phyloP scores from a whole-genome alignment of 768 basidiomycete genomes.

The Postia placenta region DNA sequence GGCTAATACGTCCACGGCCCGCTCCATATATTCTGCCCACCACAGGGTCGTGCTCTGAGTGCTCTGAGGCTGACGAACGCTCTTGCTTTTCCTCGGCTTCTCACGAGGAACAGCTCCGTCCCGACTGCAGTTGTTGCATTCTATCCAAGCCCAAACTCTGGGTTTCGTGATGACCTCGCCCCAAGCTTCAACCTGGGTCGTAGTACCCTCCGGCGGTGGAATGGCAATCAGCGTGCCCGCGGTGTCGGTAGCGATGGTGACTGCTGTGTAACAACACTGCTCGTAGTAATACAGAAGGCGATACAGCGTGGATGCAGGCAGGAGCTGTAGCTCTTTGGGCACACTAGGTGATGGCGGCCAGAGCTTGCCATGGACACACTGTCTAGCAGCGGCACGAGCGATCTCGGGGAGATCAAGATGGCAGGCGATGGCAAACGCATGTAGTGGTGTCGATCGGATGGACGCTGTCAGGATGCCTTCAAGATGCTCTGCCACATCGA shows the following conservation, averaged over 20 bases:
- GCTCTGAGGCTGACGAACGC: too few relatives aligned
- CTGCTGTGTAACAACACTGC: too few relatives aligned
- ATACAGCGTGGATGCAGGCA: neutral
- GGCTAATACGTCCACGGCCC: neutral
- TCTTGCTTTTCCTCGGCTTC: neutral
- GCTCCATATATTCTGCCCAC: neutral
- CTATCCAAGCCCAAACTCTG: neutral
- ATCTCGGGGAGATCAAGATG: neutral
- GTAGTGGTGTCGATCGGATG: neutral
- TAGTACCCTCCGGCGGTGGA: neutral
- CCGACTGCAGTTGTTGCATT: neutral
- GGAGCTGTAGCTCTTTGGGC: neutral
- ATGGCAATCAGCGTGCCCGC: too few relatives aligned
- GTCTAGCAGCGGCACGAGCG: slow-evolving; percentile 5
- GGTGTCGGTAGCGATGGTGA: too few relatives aligned
- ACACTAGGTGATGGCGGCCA: slow-evolving; percentile 8
- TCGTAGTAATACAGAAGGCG: too few relatives aligned
- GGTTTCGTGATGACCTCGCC: neutral
- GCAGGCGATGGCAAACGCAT: neutral
- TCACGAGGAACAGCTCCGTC: neutral
- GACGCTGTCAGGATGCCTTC: neutral
- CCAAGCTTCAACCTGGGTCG: neutral
- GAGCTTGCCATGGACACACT: slow-evolving; percentile 1
- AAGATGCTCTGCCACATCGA: neutral
- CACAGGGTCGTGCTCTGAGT: too few relatives aligned